Evolutionary conservation across 2,329 filamentous ascomycete genomes (phyloP).

Genomic region (Penicillium sp.): DNA sequence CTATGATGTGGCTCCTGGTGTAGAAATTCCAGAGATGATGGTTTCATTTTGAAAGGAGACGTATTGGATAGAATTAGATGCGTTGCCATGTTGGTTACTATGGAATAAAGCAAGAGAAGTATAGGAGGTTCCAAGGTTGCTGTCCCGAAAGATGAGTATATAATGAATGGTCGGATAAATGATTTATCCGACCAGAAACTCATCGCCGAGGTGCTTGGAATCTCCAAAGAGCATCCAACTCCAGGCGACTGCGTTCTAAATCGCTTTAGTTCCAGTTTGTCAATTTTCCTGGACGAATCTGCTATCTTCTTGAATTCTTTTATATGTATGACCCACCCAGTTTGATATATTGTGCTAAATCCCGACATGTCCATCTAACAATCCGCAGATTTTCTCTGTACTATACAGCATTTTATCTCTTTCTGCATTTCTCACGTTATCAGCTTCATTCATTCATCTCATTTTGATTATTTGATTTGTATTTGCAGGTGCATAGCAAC

Average conservation of each 20-base stretch:
- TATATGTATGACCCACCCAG: neutral
- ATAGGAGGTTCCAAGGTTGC: neutral
- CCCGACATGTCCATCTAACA: slow-evolving; percentile 7
- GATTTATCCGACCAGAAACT: slow-evolving; percentile 8
- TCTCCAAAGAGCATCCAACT: slow-evolving; percentile 2
- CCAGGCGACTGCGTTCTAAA: slow-evolving; percentile 6
- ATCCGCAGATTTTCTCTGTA: slow-evolving; percentile 8
- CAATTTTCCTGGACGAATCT: too few species aligned
- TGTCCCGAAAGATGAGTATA: neutral
- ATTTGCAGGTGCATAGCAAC: neutral
- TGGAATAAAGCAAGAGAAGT: neutral
- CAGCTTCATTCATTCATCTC: neutral
- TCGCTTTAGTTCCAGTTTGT: neutral
- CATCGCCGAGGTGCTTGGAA: slow-evolving; percentile 6
- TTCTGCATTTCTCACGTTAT: slow-evolving; percentile 1
- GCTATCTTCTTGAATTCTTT: neutral
- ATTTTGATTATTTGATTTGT: neutral
- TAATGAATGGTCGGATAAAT: slow-evolving; percentile 1
- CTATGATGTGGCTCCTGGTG: neutral
- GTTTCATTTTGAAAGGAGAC: neutral
- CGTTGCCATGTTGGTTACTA: neutral
- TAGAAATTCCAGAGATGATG: neutral
- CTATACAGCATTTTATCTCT: slow-evolving; percentile 6
- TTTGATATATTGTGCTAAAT: neutral
- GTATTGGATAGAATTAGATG: neutral